Percentiles rank a stretch among this genome's conserved stretches.
These are phyloP conservation scores for Aspergillus tanneri DNA, from an alignment of 2,329 filamentous ascomycete genomes.

Conservation along the genomic window DNA sequence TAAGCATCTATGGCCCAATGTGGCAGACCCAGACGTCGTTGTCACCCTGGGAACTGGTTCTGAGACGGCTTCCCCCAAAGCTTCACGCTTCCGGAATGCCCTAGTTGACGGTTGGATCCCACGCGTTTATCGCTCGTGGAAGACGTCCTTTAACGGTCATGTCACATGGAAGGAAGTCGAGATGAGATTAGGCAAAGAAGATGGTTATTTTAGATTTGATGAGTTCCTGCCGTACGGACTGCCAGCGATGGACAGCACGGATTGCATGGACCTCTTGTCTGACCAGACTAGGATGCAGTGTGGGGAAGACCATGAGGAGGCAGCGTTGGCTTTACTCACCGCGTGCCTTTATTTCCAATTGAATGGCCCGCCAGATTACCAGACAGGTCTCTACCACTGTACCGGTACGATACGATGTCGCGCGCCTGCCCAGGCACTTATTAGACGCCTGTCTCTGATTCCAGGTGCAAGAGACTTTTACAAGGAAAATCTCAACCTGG, in stretches of 20 bases:
- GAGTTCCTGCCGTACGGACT: slow-evolving; percentile 1
- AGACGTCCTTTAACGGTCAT: slow-evolving; percentile 1
- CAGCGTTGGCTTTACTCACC: slow-evolving; percentile 6
- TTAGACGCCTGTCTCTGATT: slow-evolving; percentile 8
- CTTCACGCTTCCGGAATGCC: slow-evolving; percentile 14
- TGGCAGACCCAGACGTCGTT: slow-evolving; percentile 10
- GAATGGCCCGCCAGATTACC: slow-evolving; percentile 12
- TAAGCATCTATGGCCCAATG: slow-evolving; percentile 13
- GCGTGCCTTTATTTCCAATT: slow-evolving; percentile 14
- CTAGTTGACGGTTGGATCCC: slow-evolving; percentile 16
- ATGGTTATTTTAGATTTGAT: slow-evolving; percentile 12
- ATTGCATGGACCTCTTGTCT: slow-evolving; percentile 12
- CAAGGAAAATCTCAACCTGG: slow-evolving; percentile 16
- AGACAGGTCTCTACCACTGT: slow-evolving; percentile 12
- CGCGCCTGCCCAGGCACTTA: slow-evolving; percentile 4
- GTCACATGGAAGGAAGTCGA: slow-evolving; percentile 2
- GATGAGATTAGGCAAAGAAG: slow-evolving; percentile 1
- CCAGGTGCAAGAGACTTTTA: slow-evolving; percentile 9
- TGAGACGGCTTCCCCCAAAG: slow-evolving; percentile 1
- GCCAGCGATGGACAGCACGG: slow-evolving; percentile 10
- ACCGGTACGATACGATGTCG: slow-evolving; percentile 14
- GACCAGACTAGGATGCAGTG: slow-evolving; percentile 1
- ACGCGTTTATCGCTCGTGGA: slow-evolving; percentile 12
- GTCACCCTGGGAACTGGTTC: slow-evolving; percentile 17
- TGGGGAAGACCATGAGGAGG: slow-evolving; percentile 3